Conservation (phyloP, 352 stramenopile species). For the Globisporangium splendens region DNA sequence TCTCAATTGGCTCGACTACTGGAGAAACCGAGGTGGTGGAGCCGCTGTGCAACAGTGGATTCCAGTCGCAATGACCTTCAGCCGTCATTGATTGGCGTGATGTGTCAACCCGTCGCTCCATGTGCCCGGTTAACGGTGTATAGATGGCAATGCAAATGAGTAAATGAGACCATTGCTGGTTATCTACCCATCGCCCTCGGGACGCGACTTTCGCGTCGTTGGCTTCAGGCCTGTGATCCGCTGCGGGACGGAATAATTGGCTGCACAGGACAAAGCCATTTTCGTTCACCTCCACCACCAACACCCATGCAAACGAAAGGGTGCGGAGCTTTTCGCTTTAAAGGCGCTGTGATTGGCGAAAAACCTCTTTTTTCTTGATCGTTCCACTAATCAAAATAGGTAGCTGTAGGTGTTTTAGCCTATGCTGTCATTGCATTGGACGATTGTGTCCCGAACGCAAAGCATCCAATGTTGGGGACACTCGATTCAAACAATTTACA, state of each 20-base stretch:
- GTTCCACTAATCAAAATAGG: too few relatives aligned
- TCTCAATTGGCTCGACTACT: slow-evolving; percentile 5
- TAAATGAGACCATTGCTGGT: neutral
- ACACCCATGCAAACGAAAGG: neutral
- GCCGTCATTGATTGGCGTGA: neutral
- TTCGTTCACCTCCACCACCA: slow-evolving; percentile 15
- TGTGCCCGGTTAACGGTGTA: neutral
- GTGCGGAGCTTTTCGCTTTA: neutral
- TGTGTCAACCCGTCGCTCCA: too few relatives aligned
- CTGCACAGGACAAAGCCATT: slow-evolving; percentile 11
- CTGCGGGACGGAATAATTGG: slow-evolving; percentile 6
- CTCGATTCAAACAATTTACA: too few relatives aligned
- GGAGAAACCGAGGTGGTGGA: neutral
- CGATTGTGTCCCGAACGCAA: too few relatives aligned
- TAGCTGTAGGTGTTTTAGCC: too few relatives aligned
- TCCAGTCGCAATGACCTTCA: neutral
- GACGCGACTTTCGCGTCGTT: neutral
- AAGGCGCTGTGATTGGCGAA: neutral
- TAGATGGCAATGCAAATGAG: neutral
- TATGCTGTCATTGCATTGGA: too few relatives aligned
- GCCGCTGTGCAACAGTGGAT: neutral
- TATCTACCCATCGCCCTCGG: slow-evolving; percentile 1
- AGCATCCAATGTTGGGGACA: too few relatives aligned
- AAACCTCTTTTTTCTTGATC: neutral
- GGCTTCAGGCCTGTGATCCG: slow-evolving; percentile 4